Base-by-base conservation (phyloP, 192 early-diverging fungal genomes). In the Phlyctochytrium planicorne region DNA sequence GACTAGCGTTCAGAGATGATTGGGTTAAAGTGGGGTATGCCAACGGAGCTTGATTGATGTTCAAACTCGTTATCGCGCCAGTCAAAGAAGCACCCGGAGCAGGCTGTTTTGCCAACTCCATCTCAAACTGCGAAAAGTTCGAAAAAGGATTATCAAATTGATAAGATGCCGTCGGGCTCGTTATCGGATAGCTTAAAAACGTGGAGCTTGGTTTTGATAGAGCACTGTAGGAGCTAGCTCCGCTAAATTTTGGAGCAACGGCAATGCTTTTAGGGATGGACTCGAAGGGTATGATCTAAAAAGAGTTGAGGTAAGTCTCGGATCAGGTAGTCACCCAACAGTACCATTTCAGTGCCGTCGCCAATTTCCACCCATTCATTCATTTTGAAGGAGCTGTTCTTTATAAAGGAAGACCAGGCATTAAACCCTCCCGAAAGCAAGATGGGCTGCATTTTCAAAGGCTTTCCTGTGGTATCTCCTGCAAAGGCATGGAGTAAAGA, bases 361-460 rank as follows among this genome's bases (percentile, higher is more conserved):
- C 76, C 80, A 35, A 75, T 74, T 70, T 75, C 71, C 30, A 77
- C 70, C 81, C 66, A 83, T 34, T 71, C 68, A 2, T 70, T 31
- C 63, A 52, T 30, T 31, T 1, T 29, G 30, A 88, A 76, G 34
- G 82, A 83, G 14, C 67, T 65, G 31, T 77, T 75, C 3, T 82
- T 82, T 34, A 87, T 65, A 17, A 74, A 80, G 0, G 71, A 60
- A 24, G 68, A 66, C 95, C 95, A 97, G 1, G 82, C 90, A 34
- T 85, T 76, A 76, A 92, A 93, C 0, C 95, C 95, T 16, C 95
- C 95, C 3, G 77, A 59, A 6, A 97, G 69, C 30, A 97, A 70
- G 53, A 91, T 77, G 0, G 93, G 93, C 34, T 68, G 64, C 27
- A 79, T 73, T 32, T 72, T 67, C 34, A 88, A 78, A 6, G 67